These are phyloP conservation scores for Setaria italica DNA, from an alignment of 202 grass and related monocot species.

Conservation along the genomic window DNA sequence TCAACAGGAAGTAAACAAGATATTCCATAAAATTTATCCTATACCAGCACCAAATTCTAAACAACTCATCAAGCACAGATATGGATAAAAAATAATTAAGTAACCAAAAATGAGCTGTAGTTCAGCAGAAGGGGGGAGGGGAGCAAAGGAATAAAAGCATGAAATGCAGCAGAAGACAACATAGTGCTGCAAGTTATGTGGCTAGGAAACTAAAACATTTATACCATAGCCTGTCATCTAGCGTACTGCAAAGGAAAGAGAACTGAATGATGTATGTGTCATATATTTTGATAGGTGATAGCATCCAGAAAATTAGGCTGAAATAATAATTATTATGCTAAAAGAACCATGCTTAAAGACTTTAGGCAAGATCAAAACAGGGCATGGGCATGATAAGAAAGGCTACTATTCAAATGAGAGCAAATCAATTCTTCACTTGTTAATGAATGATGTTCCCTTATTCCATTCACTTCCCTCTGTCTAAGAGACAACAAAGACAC, in stretches of 20 bases:
- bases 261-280: constrained; percentile 10
- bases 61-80: constrained; percentile 31
- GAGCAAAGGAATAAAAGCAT: constrained; percentile 22
- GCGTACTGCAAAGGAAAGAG: not conserved
- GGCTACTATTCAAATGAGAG: constrained; percentile 2
- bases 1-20: constrained; percentile 28
- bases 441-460: constrained; percentile 22
- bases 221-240: constrained; percentile 14
- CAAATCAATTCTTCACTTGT: not conserved
- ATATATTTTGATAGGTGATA: constrained; percentile 11
- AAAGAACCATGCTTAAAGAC: constrained; percentile 7
- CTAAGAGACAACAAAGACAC: not conserved
- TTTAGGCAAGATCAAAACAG: constrained; percentile 28
- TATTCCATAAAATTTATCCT: constrained; percentile 9
- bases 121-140: not conserved
- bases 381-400: constrained; percentile 9
- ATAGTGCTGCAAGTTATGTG: not conserved
- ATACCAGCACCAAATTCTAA: constrained; percentile 15
- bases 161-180: not conserved
- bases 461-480: constrained; percentile 4
- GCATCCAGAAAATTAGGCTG: constrained; percentile 19
- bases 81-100: not conserved
- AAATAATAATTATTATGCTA: constrained; percentile 5
- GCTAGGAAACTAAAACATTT: not conserved
- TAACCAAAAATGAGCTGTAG: constrained; percentile 22